Evolutionary conservation across 2,329 filamentous ascomycete genomes (phyloP).

Genomic region (Colletotrichum plurivorum): DNA sequence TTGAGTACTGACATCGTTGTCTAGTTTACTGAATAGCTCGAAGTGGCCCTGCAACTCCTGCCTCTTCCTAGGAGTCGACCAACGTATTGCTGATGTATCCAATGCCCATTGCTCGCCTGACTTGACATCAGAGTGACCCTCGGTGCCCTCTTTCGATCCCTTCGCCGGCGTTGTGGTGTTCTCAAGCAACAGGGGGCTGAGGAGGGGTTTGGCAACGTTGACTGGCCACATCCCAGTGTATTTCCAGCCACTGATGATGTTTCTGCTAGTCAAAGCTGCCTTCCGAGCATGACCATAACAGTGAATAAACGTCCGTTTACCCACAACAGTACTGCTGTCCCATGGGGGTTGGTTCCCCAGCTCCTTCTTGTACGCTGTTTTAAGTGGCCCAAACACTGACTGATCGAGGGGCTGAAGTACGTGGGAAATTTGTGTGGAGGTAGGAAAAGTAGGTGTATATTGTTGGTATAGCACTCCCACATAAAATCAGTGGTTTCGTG

Average conservation of each 20-base stretch:
- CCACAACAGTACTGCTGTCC: background rate
- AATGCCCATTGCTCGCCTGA: background rate
- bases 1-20: too few relatives aligned
- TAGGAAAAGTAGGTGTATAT: slow-evolving; percentile 42
- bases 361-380: background rate
- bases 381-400: background rate
- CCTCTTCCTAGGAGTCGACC: too few relatives aligned
- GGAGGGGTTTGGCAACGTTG: background rate
- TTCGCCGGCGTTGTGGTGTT: background rate
- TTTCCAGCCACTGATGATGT: background rate
- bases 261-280: background rate
- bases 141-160: background rate
- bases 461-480: too few relatives aligned
- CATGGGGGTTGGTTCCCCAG: background rate
- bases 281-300: background rate
- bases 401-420: background rate
- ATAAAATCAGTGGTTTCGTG: slow-evolving; percentile 17
- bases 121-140: background rate
- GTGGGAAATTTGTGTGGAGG: slow-evolving; percentile 45
- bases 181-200: slow-evolving; percentile 1
- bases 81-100: too few relatives aligned
- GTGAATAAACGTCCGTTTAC: background rate
- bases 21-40: too few relatives aligned
- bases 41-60: too few relatives aligned
- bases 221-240: background rate